Base-by-base conservation (phyloP, 2,329 filamentous ascomycete genomes). In the Epichloe aotearoae region DNA sequence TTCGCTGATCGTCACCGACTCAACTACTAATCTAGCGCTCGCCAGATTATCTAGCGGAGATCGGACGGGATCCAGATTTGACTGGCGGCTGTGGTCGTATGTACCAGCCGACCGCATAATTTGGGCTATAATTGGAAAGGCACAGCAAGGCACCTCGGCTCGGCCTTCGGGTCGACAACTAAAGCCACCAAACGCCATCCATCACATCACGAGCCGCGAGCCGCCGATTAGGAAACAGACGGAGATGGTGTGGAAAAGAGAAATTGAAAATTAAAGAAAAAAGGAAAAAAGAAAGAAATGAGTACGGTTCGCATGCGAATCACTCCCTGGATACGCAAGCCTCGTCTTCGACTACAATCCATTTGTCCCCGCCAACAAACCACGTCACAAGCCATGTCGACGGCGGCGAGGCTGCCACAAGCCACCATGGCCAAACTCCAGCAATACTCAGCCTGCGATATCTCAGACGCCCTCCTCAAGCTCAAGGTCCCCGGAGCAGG, bases 381-480 rank as follows among this genome's bases (percentile, higher is more conserved):
- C 15, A 3, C 36, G 12, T n/a, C 19, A 46, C 30, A 30, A 30
- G 34, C 43, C 46, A 41, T 48, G 46, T n/a, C 55, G 34, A 38
- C 51, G 12, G 15, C 55, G 34, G 15, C 55, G 30, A 30, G 47
- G 12, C 44, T 57, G 17, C 40, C 55, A n/a, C 11, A 37, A 41
- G 54, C 57, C 36, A 57, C 60, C 33, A 17, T 60, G 50, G 54
- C 59, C 49, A 54, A 57, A 50, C 66, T 71, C 23, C 58, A 57
- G 52, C 57, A 63, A 38, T 74, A 73, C 58, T 67, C 66, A 17
- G 70, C 73, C 38, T 76, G 73, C 62, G 73, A 86, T 73, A 71
- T 88, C 53, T 86, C 84, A 11, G 85, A 89, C 63, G 84, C 83
- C 5, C 74, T 89, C 2, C 73, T 87, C 50, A 86, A 83, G 60